A percentile compares a stretch with the other conserved stretches of the same genome.
These are phyloP conservation scores for Venturia asperata DNA, from an alignment of 2,329 filamentous ascomycete genomes.

Conservation along the genomic window DNA sequence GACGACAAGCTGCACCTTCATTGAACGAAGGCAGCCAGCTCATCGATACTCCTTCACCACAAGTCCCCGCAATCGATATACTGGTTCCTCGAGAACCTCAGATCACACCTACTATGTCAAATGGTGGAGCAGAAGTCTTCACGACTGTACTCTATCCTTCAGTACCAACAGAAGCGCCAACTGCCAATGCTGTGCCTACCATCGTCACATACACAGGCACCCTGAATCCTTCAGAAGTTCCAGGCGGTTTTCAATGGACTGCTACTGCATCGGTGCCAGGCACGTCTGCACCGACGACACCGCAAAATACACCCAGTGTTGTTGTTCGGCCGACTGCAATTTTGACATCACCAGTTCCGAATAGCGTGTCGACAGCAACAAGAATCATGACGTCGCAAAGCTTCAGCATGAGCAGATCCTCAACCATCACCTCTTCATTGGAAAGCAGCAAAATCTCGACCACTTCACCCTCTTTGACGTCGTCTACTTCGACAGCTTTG, in stretches of 20 bases:
- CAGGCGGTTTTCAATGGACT: slow-evolving; percentile 1
- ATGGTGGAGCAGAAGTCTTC: slow-evolving; percentile 3
- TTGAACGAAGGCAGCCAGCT: not conserved
- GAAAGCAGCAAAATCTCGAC: slow-evolving; percentile 4
- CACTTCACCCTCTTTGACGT: not conserved
- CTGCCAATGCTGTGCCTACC: slow-evolving; percentile 13
- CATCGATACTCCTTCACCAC: not conserved
- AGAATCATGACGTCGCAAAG: not conserved
- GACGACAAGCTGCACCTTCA: not conserved
- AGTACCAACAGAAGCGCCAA: slow-evolving; percentile 17
- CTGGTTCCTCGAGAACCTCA: not conserved
- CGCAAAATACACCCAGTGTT: not conserved
- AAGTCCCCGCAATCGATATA: not conserved
- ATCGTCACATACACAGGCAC: slow-evolving; percentile 15
- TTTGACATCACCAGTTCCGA: not conserved
- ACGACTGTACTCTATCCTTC: slow-evolving; percentile 15
- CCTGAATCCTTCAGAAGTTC: not conserved
- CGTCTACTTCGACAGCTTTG: not conserved
- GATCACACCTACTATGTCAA: not conserved
- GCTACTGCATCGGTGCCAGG: not conserved
- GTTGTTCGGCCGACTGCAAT: not conserved
- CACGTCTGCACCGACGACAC: not conserved
- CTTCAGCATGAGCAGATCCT: not conserved
- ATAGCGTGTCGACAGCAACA: not conserved
- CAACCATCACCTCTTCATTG: not conserved